These are phyloP conservation scores for Neoarthrinium moseri DNA, from an alignment of 2,329 filamentous ascomycete genomes.

Conservation along the genomic window DNA sequence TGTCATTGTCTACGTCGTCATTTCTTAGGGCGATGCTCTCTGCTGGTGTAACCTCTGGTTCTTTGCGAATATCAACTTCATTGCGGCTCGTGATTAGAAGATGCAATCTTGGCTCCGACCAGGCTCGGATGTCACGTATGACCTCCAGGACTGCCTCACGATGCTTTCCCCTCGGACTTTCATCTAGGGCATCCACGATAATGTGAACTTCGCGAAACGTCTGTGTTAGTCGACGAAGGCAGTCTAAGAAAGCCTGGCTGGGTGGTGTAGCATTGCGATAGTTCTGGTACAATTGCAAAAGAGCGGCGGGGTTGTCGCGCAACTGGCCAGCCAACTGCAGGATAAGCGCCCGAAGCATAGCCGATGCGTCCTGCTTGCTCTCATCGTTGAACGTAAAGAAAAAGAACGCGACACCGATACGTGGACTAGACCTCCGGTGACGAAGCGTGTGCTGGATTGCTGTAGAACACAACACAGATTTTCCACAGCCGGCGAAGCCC, in stretches of 20 bases:
- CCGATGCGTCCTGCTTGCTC: slow-evolving; percentile 27
- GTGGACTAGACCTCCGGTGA: slow-evolving; percentile 16
- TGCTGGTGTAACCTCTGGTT: slow-evolving; percentile 11
- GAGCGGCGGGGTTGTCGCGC: slow-evolving; percentile 14
- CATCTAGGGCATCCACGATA: slow-evolving; percentile 36
- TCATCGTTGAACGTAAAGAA: slow-evolving; percentile 38
- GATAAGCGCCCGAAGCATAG: slow-evolving; percentile 31
- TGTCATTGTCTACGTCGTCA: slow-evolving; percentile 22
- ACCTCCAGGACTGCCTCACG: slow-evolving; percentile 23
- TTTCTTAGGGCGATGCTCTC: slow-evolving; percentile 19
- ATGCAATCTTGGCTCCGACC: slow-evolving; percentile 22
- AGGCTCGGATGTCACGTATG: slow-evolving; percentile 22
- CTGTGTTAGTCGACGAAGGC: slow-evolving; percentile 19
- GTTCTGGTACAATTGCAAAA: slow-evolving; percentile 16
- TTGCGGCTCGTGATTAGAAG: slow-evolving; percentile 30
- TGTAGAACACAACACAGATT: slow-evolving; percentile 36
- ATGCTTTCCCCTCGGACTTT: slow-evolving; percentile 26
- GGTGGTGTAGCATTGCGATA: slow-evolving; percentile 17
- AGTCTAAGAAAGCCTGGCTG: slow-evolving; percentile 18
- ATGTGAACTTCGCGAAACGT: slow-evolving; percentile 31
- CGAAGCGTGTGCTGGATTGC: slow-evolving; percentile 27
- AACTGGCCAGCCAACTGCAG: slow-evolving; percentile 31
- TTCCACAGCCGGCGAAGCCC: slow-evolving; percentile 38
- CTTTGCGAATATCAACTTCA: slow-evolving; percentile 27
- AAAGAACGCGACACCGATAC: slow-evolving; percentile 33